These are phyloP conservation scores for Sphagnum contortum DNA, from an alignment of 225 moss, liverwort and hornwort genomes.

Conservation along the genomic window DNA sequence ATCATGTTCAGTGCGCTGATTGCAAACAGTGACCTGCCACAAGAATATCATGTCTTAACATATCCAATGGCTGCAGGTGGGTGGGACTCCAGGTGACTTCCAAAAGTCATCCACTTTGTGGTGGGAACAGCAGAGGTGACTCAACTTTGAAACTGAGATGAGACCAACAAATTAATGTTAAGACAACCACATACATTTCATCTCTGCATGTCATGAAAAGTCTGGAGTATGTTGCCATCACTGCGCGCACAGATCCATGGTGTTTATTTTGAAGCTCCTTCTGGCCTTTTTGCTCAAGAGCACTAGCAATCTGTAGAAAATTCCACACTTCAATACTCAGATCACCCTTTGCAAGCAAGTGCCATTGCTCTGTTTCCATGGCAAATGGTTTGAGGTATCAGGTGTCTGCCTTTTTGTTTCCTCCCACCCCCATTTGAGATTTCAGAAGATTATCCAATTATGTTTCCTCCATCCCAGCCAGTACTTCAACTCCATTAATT, in stretches of 20 bases:
- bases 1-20: constrained; percentile 62
- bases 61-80: not conserved
- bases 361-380: not conserved
- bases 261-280: constrained; percentile 78
- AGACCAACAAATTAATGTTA: too few species aligned
- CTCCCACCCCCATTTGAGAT: too few species aligned
- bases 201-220: constrained; percentile 74
- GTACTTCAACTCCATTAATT: too few species aligned
- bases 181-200: constrained; percentile 58
- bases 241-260: constrained; percentile 53
- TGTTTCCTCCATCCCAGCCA: too few species aligned
- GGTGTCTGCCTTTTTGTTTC: too few species aligned
- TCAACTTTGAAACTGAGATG: not conserved
- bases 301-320: constrained; percentile 58
- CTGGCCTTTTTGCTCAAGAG: constrained; percentile 77
- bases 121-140: too few species aligned
- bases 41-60: too few species aligned
- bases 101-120: too few species aligned
- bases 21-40: constrained; percentile 75
- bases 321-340: not conserved
- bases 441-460: too few species aligned
- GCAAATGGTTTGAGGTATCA: not conserved
- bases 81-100: not conserved
- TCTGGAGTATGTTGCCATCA: constrained; percentile 80
- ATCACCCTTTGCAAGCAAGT: not conserved